Evolutionary conservation across 2,329 filamentous ascomycete species (phyloP).

Genomic region (Microcyclospora tardicrescens): DNA sequence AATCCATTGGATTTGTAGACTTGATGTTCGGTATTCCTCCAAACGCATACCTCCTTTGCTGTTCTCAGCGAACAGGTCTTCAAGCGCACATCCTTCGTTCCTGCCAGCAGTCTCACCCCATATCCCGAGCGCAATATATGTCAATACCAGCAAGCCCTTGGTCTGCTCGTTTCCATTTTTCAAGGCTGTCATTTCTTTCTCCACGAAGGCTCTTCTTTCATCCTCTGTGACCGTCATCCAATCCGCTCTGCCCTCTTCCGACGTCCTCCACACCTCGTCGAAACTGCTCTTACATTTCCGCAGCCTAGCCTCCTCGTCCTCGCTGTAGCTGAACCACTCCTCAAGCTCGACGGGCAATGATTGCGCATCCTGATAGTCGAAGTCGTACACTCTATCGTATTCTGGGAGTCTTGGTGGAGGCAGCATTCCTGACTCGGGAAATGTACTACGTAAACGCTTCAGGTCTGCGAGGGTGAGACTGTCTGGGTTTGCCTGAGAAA

Average conservation of each 20-base stretch:
- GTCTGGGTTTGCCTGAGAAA: conserved; percentile 25
- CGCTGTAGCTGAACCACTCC: conserved; percentile 93
- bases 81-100: conserved; percentile 13
- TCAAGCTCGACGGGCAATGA: conserved; percentile 76
- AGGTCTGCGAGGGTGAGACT: conserved; percentile 36
- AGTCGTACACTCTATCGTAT: conserved; percentile 53
- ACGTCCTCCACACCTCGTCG: conserved; percentile 53
- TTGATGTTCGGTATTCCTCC: conserved; percentile 22
- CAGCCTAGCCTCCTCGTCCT: conserved; percentile 71
- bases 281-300: conserved; percentile 65
- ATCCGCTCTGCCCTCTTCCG: conserved; percentile 30
- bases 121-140: conserved; percentile 35
- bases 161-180: conserved; percentile 21
- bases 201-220: conserved; percentile 44
- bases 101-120: conserved; percentile 38
- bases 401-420: conserved; percentile 18
- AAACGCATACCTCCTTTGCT: conserved; percentile 17
- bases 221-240: conserved; percentile 56
- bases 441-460: conserved; percentile 30
- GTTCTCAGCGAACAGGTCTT: conserved; percentile 14
- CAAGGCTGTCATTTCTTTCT: no score
- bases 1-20: conserved; percentile 32
- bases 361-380: conserved; percentile 43
- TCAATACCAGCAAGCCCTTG: conserved; percentile 29
- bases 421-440: conserved; percentile 28